These are phyloP conservation scores for Calonectria crousiana DNA, from an alignment of 2,329 filamentous ascomycete genomes.

Conservation along the genomic window DNA sequence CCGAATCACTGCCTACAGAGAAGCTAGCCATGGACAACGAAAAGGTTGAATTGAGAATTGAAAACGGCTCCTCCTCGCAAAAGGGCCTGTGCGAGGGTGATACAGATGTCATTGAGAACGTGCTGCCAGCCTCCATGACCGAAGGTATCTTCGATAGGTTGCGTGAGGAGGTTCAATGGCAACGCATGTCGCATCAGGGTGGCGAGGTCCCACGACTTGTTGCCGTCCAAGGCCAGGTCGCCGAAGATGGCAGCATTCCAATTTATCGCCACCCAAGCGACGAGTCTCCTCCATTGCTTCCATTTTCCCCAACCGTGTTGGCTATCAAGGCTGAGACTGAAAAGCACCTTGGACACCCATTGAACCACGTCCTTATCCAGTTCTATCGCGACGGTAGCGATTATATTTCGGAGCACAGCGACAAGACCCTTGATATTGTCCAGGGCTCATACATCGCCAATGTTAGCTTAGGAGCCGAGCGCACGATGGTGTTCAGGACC, in stretches of 20 bases:
- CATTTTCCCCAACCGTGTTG: slow-evolving; percentile 81
- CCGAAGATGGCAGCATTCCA: slow-evolving; percentile 79
- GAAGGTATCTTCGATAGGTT: slow-evolving; percentile 77
- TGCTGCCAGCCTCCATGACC: slow-evolving; percentile 71
- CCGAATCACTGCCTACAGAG: slow-evolving; percentile 6
- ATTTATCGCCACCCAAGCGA: slow-evolving; percentile 97
- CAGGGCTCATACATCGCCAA: slow-evolving; percentile 88
- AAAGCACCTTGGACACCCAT: slow-evolving; percentile 77
- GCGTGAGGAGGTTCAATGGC: slow-evolving; percentile 84
- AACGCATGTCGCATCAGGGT: slow-evolving; percentile 91
- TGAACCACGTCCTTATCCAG: slow-evolving; percentile 96
- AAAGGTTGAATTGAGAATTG: slow-evolving; percentile 10
- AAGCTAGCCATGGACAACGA: slow-evolving; percentile 19
- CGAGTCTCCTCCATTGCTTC: slow-evolving; percentile 80
- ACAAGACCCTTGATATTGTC: slow-evolving; percentile 94
- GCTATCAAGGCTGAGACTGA: slow-evolving; percentile 78
- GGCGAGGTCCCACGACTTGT: slow-evolving; percentile 93
- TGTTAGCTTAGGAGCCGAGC: slow-evolving; percentile 90
- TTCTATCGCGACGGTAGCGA: slow-evolving; percentile 90
- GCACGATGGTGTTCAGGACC: slow-evolving; percentile 89
- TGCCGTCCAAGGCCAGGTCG: slow-evolving; percentile 84
- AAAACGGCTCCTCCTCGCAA: slow-evolving; percentile 43
- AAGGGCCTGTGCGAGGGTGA: slow-evolving; percentile 83
- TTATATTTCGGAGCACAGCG: slow-evolving; percentile 95
- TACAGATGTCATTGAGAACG: slow-evolving; percentile 77